Evolutionary conservation across 805 yeast genomes (phyloP), one percentile per base, ranked within the genome.

Genomic region (Debaryomyces tyrocola): DNA sequence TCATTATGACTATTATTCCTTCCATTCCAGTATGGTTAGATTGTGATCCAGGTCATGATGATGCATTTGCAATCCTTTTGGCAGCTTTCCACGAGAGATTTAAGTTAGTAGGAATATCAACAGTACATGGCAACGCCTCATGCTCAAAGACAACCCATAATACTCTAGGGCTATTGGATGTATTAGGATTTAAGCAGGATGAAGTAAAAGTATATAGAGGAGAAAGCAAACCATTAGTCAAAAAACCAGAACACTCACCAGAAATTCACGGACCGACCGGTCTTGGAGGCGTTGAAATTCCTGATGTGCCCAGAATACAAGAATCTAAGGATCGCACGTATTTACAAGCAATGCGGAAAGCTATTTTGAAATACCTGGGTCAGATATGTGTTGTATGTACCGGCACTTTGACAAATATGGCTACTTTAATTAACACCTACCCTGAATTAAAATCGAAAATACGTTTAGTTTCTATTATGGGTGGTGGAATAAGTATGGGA

Each of bases 1-100:
- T n/a, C n/a, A 34, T 34, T 9, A 46, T 46, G 49, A 38, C 37
- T 8, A 31, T 24, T 10, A 20, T 37, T 14, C 51, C 58, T 15
- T 46, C 43, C 9, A 56, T 70, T 2, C 95, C 96, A 0, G 57
- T 90, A 4, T 90, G 96, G 96, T 64, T 90, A 10, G 96, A 90
- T 65, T 90, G 96, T 63, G 96, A 90, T 59, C 96, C 96, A 0
- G 96, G 96, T 1, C 94, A 86, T 57, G 96, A 90, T 59, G 97
- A 90, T 57, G 84, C 87, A 1, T 76, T 87, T 37, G 96, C 94
- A 3, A 72, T 90, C 6, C 66, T 87, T 6, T 52, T 90, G 21
- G 81, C 88, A 0, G 69, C 80, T 6, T 79, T 77, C 57, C 78
- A 82, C 51, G 87, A 88, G 0, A 66, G 74, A 20, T 79, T 81